Evolutionary conservation across 1,284 basidiomycete genomes (phyloP).

Genomic region (Moesziomyces parantarcticus): DNA sequence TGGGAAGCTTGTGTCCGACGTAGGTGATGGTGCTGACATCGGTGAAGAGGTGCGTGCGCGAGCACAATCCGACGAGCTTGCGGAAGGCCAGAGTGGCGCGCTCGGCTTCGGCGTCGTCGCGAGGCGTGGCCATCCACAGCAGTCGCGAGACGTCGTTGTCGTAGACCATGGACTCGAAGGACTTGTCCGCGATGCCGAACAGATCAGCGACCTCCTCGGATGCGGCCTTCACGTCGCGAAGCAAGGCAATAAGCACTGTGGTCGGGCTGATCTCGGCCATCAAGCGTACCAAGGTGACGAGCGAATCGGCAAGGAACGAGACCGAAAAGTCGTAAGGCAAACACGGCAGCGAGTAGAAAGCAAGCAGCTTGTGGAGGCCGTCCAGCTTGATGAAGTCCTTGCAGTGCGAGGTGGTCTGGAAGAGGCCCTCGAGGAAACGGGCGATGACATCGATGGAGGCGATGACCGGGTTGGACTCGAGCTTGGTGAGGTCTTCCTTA

Average conservation of each 20-base stretch:
- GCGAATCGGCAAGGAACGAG: conserved; percentile 81
- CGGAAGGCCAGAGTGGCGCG: conserved; percentile 79
- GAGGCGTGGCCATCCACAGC: conserved; percentile 36
- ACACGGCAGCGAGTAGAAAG: conserved; percentile 83
- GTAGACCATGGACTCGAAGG: conserved; percentile 35
- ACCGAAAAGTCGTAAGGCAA: conserved; percentile 89
- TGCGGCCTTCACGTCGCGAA: conserved; percentile 78
- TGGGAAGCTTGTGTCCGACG: conserved; percentile 78
- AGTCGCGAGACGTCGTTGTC: conserved; percentile 39
- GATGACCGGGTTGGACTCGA: conserved; percentile 55
- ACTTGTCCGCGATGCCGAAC: conserved; percentile 71
- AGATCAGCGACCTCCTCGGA: conserved; percentile 78
- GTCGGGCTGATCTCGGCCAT: conserved; percentile 86
- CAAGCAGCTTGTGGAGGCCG: conserved; percentile 80
- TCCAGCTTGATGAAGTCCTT: conserved; percentile 87
- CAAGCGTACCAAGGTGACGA: conserved; percentile 86
- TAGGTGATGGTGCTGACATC: conserved; percentile 91
- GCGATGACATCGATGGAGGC: conserved; percentile 61
- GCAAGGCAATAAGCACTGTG: conserved; percentile 79
- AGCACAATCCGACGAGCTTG: conserved; percentile 80
- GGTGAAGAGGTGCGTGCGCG: conserved; percentile 82
- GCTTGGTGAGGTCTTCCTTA: conserved; percentile 44
- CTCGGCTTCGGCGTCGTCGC: conserved; percentile 68
- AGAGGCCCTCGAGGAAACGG: conserved; percentile 81
- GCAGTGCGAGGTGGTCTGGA: conserved; percentile 86